Base-by-base conservation (phyloP, 1,284 basidiomycete genomes). In the Agroathelia rolfsii region DNA sequence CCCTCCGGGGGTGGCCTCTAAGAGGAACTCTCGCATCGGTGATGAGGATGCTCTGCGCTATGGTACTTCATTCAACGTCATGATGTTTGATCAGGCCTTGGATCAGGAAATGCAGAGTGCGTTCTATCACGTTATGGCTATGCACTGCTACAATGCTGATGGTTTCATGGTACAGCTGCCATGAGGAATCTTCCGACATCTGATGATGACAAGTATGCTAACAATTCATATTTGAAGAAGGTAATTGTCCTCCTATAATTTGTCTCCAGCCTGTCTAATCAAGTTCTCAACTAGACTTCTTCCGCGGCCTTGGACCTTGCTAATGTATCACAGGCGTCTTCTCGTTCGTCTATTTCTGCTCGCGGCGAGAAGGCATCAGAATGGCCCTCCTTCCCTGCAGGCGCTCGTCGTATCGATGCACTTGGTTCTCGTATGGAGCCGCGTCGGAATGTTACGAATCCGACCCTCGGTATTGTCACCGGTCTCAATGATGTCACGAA, bases 251-350 rank as follows among this genome's bases (percentile, higher is more conserved):
- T 24, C 37, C 13, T n/a, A 13, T 4, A 28, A 17, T 15, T 10
- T 26, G n/a, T 26, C n/a, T 24, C 15, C 15, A 11, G 17, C 24
- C 14, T 6, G 37, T 6, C 5, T 28, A 34, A 38, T 37, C 36
- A 21, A 38, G 5, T 2, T 5, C 21, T 25, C 17, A 19, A 21
- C 39, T 13, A 34, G 1, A 77, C 84, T n/a, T 82, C 87, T 7
- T 93, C 90, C 13, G 89, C 87, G 16, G 92, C 92, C 20, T 62
- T 96, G 44, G 93, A 96, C 55, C 71, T 95, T 24, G 93, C 93
- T 6, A 84, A 90, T 24, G 69, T 89, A 22, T 81, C 87, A 3
- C 86, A 89, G 52, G 81, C 80, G 11, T 78, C 81, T 14, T 74
- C 81, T 29, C 74, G 80, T 27, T 59, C 62, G 36, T 70, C 73